Conservation (phyloP, 768 basidiomycete species). For the Pleurotus citrinopileatus region DNA sequence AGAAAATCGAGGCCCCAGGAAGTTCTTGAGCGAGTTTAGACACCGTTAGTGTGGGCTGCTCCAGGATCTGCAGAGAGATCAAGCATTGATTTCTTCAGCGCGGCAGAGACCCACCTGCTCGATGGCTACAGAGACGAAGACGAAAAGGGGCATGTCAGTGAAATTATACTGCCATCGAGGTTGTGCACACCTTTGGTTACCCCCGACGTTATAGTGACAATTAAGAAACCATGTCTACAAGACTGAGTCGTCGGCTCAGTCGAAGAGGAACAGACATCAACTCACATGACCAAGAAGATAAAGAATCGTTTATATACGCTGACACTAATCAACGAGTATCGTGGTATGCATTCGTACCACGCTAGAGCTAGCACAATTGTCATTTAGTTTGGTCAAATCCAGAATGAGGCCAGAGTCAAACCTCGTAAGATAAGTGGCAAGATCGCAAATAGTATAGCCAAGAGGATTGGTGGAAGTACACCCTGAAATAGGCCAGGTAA, state of each 20-base stretch:
- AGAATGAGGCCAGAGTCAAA: slow-evolving; percentile 23
- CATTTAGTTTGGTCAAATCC: slow-evolving; percentile 5
- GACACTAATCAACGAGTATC: slow-evolving; percentile 64
- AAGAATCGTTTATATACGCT: slow-evolving; percentile 73
- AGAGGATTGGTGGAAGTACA: slow-evolving; percentile 59
- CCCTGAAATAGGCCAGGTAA: slow-evolving; percentile 59
- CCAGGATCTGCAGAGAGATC: slow-evolving; percentile 5
- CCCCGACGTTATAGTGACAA: slow-evolving; percentile 63
- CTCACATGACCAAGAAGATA: slow-evolving; percentile 58
- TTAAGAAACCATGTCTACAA: slow-evolving; percentile 63
- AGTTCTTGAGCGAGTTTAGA: slow-evolving; percentile 10
- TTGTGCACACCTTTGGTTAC: slow-evolving; percentile 37
- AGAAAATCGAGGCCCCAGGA: slow-evolving; percentile 59
- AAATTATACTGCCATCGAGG: too few species aligned
- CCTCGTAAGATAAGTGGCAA: slow-evolving; percentile 58
- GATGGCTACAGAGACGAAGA: slow-evolving; percentile 20
- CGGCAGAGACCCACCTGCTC: slow-evolving; percentile 18
- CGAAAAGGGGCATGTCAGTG: not conserved
- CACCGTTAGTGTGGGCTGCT: slow-evolving; percentile 9
- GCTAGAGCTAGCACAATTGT: slow-evolving; percentile 40
- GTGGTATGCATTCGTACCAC: slow-evolving; percentile 69
- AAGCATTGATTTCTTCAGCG: not conserved
- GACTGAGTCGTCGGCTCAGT: not conserved
- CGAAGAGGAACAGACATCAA: not conserved
- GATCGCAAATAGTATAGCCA: slow-evolving; percentile 61